Evolutionary conservation across 2,329 filamentous ascomycete species (phyloP).

Genomic region (Stagonosporopsis tanaceti): DNA sequence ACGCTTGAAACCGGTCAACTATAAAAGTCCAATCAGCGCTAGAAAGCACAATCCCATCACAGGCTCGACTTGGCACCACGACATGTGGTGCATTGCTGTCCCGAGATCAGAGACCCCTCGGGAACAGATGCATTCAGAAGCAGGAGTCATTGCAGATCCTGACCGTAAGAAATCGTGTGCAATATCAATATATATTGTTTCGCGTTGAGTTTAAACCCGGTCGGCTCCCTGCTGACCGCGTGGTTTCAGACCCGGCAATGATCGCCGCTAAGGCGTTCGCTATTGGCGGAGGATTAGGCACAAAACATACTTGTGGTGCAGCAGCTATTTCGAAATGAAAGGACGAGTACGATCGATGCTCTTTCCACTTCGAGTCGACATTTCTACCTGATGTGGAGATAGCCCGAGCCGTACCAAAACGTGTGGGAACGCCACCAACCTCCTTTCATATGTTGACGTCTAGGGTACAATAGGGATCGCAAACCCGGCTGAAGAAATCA

Average conservation of each 20-base stretch:
- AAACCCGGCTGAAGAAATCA: background rate
- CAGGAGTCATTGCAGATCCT: background rate
- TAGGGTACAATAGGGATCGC: background rate
- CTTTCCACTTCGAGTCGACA: background rate
- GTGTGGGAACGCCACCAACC: background rate
- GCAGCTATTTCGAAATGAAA: slow-evolving; percentile 9
- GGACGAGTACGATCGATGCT: background rate
- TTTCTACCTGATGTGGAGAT: background rate
- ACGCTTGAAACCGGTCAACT: too few species aligned
- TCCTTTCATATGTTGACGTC: background rate
- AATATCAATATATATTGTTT: slow-evolving; percentile 1
- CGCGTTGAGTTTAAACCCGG: slow-evolving; percentile 7
- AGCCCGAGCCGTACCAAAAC: slow-evolving; percentile 2
- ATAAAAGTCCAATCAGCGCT: too few species aligned
- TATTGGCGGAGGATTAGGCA: slow-evolving; percentile 17
- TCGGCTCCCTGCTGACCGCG: background rate
- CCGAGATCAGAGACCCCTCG: background rate
- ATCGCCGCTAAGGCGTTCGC: slow-evolving; percentile 3
- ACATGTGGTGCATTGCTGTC: background rate
- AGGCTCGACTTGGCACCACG: too few species aligned
- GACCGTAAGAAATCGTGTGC: background rate
- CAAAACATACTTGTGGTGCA: background rate
- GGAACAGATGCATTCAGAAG: background rate
- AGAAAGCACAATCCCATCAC: too few species aligned
- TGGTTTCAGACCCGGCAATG: slow-evolving; percentile 12